Evolutionary conservation across 768 basidiomycete genomes (phyloP), one percentile per base, ranked within the genome.

Genomic region (Amanita muscaria): DNA sequence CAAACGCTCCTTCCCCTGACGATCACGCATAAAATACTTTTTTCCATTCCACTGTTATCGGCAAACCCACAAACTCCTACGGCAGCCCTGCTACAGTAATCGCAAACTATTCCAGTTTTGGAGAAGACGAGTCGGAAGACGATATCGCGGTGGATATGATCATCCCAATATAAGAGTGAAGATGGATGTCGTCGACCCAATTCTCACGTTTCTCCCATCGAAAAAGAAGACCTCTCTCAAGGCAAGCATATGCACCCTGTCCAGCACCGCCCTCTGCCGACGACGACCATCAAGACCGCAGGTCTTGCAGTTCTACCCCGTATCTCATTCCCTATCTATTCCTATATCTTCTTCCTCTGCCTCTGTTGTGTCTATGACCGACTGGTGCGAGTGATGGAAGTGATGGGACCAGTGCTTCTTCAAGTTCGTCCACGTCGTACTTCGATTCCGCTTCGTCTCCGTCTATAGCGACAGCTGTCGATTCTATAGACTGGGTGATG

Each of bases 21-120:
- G 88, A 89, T 56, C 63, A 74, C 12, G 79, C 80, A 0, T 88
- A 90, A 65, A 88, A 85, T 55, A 69, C 73, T 15, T 92, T 92
- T 70, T 93, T 93, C 58, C 71, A 76, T 9, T 57, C 70, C 8
- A 59, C 61, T 4, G 45, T 53, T 5, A 52, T 54, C 3, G 48
- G 53, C 32, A 49, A 44, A 19, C 53, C 58, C 9, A 36, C 49
- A 29, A 52, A 56, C 18, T 48, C 34, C 19, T 49, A 47, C 23
- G 31, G 54, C 37, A 34, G 42, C 40, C 35, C 37, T 29, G 35
- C 47, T 29, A 34, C 45, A 36, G 31, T 46, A 48, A 42, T 30
- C 16, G 14, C 32, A 48, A 48, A 35, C 25, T 55, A 54, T 16
- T 48, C 51, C 23, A 48, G 48, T n/a, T 51, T 50, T 36, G 55